A percentile compares a stretch with the other conserved stretches of the same genome.
Conservation (phyloP, 2,329 filamentous ascomycete genomes). For the Myriosclerotinia duriaeana region DNA sequence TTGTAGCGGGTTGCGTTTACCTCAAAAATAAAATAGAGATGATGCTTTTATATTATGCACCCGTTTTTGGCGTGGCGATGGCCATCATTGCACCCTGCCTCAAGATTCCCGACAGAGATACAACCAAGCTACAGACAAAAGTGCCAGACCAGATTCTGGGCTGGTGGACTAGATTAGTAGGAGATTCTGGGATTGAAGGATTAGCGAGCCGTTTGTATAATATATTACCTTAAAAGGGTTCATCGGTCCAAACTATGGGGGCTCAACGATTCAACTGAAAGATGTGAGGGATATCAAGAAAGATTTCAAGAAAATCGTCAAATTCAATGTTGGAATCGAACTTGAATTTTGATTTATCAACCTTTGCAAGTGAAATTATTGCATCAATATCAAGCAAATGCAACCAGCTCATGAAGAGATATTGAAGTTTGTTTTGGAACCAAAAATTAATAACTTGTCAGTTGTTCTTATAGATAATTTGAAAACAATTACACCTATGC, state of each 20-base stretch:
- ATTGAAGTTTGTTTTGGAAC: background rate
- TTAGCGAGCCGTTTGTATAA: background rate
- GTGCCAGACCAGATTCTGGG: background rate
- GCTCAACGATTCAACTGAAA: background rate
- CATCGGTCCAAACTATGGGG: background rate
- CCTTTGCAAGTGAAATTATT: background rate
- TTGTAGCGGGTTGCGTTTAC: constrained; percentile 26
- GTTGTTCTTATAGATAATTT: background rate
- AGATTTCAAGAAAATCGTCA: background rate
- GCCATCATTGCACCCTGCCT: constrained; percentile 4
- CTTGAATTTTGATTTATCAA: background rate
- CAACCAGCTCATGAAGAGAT: background rate
- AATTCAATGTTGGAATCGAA: background rate
- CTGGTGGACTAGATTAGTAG: background rate
- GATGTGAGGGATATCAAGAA: too few species aligned
- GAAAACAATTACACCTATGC: background rate
- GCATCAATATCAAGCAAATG: background rate
- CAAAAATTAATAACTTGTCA: background rate
- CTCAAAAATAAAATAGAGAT: constrained; percentile 13
- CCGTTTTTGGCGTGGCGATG: background rate
- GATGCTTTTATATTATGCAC: constrained; percentile 8
- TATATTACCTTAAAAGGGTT: background rate
- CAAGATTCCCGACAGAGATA: constrained; percentile 5
- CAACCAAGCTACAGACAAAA: background rate
- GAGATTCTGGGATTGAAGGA: background rate